Conservation (phyloP, 768 basidiomycete species). For the Agrocybe chaxingu region DNA sequence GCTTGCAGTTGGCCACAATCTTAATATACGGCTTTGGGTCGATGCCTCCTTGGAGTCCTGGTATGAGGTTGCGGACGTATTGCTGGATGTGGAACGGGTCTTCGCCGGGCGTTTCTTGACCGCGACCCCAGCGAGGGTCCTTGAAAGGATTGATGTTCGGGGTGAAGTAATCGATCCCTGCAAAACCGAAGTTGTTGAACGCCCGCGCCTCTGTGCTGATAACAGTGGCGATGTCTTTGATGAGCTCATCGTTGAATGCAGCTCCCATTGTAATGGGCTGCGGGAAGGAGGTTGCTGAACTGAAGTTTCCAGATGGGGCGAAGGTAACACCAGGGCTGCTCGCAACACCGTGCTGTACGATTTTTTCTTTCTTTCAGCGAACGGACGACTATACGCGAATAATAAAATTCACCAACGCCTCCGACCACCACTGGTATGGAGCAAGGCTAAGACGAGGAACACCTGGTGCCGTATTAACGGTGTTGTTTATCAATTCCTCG, state of each 20-base stretch:
- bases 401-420: conserved; percentile 42
- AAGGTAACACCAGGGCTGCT: conserved; percentile 50
- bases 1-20: conserved; percentile 57
- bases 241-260: conserved; percentile 51
- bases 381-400: background rate
- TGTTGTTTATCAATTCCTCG: conserved; percentile 49
- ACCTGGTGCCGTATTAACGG: conserved; percentile 45
- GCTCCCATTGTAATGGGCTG: conserved; percentile 53
- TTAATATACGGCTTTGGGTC: conserved; percentile 50
- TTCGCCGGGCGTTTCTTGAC: conserved; percentile 62
- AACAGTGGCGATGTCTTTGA: conserved; percentile 45
- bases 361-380: background rate
- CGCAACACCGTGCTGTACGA: conserved; percentile 51
- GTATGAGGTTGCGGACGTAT: conserved; percentile 52
- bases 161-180: conserved; percentile 55
- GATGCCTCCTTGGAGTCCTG: conserved; percentile 56
- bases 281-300: conserved; percentile 58
- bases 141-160: conserved; percentile 59
- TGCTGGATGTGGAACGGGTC: conserved; percentile 51
- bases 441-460: conserved; percentile 56
- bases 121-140: conserved; percentile 62
- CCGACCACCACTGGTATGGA: conserved; percentile 60
- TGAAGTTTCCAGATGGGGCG: conserved; percentile 46
- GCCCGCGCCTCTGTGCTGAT: conserved; percentile 58
- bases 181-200: conserved; percentile 51